These are phyloP conservation scores for Erigeron philadelphicus DNA, from an alignment of 140 eudicot species.

Conservation along the genomic window DNA sequence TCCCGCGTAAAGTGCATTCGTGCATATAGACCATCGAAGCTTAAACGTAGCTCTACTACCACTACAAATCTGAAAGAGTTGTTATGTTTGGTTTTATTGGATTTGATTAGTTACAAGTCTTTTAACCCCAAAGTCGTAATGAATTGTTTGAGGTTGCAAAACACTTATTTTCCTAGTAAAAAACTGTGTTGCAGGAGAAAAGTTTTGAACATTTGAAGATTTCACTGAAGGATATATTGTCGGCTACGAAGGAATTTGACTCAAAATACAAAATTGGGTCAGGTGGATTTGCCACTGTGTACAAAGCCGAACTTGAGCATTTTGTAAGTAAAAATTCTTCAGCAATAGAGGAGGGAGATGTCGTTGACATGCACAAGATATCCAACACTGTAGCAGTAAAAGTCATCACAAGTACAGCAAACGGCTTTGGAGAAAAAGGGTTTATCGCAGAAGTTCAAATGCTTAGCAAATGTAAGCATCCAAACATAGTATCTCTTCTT, in stretches of 20 bases:
- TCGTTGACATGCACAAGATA: too few relatives aligned
- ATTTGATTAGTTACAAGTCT: too few relatives aligned
- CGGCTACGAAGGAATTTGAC: background rate
- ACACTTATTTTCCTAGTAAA: too few relatives aligned
- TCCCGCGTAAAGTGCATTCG: too few relatives aligned
- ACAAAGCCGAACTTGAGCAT: background rate
- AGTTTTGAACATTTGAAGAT: background rate
- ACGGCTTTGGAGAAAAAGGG: background rate
- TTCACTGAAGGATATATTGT: background rate
- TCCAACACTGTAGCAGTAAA: background rate
- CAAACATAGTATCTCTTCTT: background rate
- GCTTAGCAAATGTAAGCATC: slow-evolving; percentile 1
- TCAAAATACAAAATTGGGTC: too few relatives aligned
- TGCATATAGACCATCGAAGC: too few relatives aligned
- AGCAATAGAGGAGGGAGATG: too few relatives aligned
- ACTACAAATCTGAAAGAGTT: too few relatives aligned
- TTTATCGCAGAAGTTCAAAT: background rate
- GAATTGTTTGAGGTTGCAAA: too few relatives aligned
- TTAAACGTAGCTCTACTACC: too few relatives aligned
- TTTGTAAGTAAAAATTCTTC: background rate
- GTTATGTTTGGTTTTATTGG: too few relatives aligned
- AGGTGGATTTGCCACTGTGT: background rate
- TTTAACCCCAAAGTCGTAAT: too few relatives aligned
- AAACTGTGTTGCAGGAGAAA: background rate
- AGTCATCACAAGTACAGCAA: background rate